Evolutionary conservation across 2,329 filamentous ascomycete species (phyloP).

Genomic region (Aspergillus ustus): DNA sequence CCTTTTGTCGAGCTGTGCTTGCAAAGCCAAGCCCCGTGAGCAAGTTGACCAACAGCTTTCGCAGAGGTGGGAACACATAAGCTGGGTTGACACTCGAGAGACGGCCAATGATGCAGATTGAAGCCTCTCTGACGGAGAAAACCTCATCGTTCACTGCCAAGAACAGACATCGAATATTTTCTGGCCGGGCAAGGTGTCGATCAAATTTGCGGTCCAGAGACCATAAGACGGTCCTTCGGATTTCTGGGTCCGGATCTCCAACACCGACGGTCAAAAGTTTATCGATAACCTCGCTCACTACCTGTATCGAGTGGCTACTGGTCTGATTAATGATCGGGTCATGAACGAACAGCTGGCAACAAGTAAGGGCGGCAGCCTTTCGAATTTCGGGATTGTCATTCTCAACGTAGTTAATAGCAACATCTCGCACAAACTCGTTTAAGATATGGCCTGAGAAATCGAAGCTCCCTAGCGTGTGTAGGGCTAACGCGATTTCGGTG

Average conservation of each 20-base stretch:
- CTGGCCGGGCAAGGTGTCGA: conserved; percentile 92
- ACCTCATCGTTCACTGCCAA: conserved; percentile 94
- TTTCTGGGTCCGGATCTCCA: conserved; percentile 86
- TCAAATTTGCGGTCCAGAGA: conserved; percentile 95
- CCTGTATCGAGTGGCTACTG: conserved; percentile 93
- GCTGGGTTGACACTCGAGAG: conserved; percentile 90
- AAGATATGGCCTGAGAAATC: conserved; percentile 89
- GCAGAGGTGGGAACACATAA: conserved; percentile 93
- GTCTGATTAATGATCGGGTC: conserved; percentile 98
- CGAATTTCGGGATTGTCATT: conserved; percentile 93
- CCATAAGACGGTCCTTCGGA: conserved; percentile 83
- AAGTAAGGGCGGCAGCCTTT: conserved; percentile 92
- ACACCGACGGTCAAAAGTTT: conserved; percentile 94
- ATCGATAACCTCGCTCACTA: conserved; percentile 97
- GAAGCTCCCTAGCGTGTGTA: conserved; percentile 96
- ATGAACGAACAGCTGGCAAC: conserved; percentile 94
- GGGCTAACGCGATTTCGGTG: conserved; percentile 85
- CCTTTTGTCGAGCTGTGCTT: conserved; percentile 90
- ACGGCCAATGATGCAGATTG: conserved; percentile 94
- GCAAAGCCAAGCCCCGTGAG: conserved; percentile 96
- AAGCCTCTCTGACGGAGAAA: conserved; percentile 89
- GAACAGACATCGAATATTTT: conserved; percentile 95
- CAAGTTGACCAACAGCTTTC: conserved; percentile 94
- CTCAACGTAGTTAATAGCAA: conserved; percentile 97
- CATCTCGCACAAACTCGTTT: conserved; percentile 98